Evolutionary conservation across 306 rosid genomes (phyloP).

Genomic region (Casuarina cunninghamiana): DNA sequence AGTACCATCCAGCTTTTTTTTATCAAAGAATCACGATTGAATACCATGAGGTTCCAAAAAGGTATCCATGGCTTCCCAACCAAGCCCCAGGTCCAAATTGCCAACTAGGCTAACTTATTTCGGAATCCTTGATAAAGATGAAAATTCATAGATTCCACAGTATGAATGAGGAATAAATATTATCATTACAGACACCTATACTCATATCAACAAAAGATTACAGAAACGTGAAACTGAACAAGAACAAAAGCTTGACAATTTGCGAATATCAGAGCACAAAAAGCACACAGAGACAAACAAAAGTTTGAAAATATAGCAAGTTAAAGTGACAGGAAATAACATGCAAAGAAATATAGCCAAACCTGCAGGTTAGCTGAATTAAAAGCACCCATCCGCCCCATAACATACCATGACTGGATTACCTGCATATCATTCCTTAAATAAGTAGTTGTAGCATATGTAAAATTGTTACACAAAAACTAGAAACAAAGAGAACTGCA

Average conservation of each 20-base stretch:
- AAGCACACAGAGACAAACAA: background rate
- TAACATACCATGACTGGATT: constrained; percentile 91
- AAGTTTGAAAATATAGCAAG: background rate
- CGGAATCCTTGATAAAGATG: background rate
- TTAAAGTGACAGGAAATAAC: background rate
- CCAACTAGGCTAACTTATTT: background rate
- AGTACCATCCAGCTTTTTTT: too few relatives aligned
- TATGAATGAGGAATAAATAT: background rate
- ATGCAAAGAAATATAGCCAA: constrained; percentile 8
- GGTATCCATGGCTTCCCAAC: background rate
- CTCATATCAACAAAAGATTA: background rate
- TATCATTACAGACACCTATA: background rate
- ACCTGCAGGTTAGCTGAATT: constrained; percentile 93
- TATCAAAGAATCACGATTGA: too few relatives aligned
- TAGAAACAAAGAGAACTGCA: background rate
- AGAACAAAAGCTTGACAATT: background rate
- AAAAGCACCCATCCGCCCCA: constrained; percentile 94
- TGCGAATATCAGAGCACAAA: background rate
- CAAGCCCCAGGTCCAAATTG: background rate
- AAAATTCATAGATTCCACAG: background rate
- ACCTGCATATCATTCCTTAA: constrained; percentile 50
- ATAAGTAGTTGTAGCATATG: background rate
- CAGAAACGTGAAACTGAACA: background rate
- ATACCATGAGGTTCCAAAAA: too few relatives aligned
- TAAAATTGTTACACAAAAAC: background rate